phyloP scores from a whole-genome alignment of 192 early-diverging fungal genomes.

The Martensiomyces pterosporus region DNA sequence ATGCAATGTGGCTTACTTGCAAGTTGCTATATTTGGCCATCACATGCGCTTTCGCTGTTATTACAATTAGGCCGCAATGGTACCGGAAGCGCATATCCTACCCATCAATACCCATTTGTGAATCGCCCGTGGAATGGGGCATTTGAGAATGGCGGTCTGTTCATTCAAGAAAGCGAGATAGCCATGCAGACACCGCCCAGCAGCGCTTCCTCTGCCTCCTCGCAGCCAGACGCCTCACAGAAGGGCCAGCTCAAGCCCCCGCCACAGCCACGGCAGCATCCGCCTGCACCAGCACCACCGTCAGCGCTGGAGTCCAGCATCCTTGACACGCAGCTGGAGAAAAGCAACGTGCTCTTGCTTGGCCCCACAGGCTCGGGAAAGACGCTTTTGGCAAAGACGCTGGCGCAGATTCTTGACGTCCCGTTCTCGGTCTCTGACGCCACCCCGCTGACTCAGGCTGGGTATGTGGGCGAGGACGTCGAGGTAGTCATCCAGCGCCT shows the following conservation, averaged over 20 bases:
- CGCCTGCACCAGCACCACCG: not conserved
- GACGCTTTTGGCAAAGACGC: slow-evolving; percentile 75
- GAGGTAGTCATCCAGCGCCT: slow-evolving; percentile 80
- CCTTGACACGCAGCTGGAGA: slow-evolving; percentile 65
- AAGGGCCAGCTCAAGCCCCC: no score
- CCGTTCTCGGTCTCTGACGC: slow-evolving; percentile 89
- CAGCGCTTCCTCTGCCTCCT: not conserved
- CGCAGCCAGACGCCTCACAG: no score
- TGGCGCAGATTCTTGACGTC: slow-evolving; percentile 78
- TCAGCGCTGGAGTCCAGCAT: slow-evolving; percentile 3
- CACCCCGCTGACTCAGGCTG: slow-evolving; percentile 86
- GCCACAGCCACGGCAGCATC: not conserved
- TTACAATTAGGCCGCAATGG: slow-evolving; percentile 30
- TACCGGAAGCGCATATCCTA: slow-evolving; percentile 32
- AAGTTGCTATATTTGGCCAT: not conserved
- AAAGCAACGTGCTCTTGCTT: slow-evolving; percentile 84
- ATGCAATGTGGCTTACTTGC: not conserved
- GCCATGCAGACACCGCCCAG: not conserved
- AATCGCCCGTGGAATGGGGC: slow-evolving; percentile 42
- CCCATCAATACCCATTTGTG: slow-evolving; percentile 37
- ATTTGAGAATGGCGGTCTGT: slow-evolving; percentile 35
- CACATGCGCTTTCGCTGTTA: not conserved
- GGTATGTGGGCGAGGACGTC: slow-evolving; percentile 90
- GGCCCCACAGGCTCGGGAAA: slow-evolving; percentile 86
- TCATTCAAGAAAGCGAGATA: slow-evolving; percentile 14